A percentile compares a stretch with the other conserved stretches of the same genome.
Conservation (phyloP, 768 basidiomycete genomes). For the Suillus spraguei region DNA sequence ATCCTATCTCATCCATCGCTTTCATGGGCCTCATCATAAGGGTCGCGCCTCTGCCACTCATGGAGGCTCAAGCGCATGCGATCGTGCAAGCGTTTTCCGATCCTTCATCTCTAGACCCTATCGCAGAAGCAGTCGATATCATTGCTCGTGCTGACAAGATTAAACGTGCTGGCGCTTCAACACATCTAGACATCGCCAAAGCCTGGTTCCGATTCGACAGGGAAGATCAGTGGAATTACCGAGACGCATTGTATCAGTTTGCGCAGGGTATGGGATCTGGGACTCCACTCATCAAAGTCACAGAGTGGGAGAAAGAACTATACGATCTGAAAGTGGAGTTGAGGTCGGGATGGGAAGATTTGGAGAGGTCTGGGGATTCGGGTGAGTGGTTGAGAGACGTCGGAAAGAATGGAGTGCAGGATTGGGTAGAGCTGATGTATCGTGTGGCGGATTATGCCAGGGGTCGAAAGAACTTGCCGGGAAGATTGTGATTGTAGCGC, state of each 20-base stretch:
- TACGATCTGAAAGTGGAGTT: conserved; percentile 51
- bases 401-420: conserved; percentile 54
- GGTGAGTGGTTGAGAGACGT: conserved; percentile 63
- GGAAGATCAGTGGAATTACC: conserved; percentile 67
- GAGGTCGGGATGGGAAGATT: conserved; percentile 56
- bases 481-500: neutral
- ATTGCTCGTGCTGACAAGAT: conserved; percentile 51
- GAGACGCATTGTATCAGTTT: conserved; percentile 58
- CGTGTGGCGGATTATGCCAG: conserved; percentile 35
- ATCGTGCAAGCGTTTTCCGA: conserved; percentile 56
- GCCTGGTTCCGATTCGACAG: conserved; percentile 56
- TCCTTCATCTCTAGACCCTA: conserved; percentile 50
- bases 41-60: conserved; percentile 74
- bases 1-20: conserved; percentile 55
- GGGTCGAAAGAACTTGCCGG: neutral
- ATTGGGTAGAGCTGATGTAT: conserved; percentile 61
- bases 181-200: conserved; percentile 47
- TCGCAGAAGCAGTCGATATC: conserved; percentile 50
- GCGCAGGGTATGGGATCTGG: conserved; percentile 33
- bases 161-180: conserved; percentile 31
- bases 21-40: conserved; percentile 64
- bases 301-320: conserved; percentile 60
- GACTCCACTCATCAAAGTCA: conserved; percentile 38
- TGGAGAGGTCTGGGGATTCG: conserved; percentile 60
- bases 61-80: conserved; percentile 77